phyloP scores from a whole-genome alignment of 345 rosid genomes.

The Anastatica hierochuntica region DNA sequence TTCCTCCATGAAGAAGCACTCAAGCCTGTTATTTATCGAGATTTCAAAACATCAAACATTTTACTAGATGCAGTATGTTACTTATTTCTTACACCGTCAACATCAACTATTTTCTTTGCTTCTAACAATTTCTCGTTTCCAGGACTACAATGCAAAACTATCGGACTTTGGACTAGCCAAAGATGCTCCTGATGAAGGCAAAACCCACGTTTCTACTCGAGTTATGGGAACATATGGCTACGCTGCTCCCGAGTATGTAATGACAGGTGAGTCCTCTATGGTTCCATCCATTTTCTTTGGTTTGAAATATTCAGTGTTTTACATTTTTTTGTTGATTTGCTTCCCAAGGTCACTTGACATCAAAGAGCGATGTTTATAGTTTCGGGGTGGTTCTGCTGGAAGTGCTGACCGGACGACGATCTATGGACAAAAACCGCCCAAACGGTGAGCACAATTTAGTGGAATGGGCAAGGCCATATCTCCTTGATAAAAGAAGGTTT shows the following conservation, averaged over 20 bases:
- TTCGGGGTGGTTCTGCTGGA: slow-evolving; percentile 77
- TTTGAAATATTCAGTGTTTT: not conserved
- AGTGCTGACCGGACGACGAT: slow-evolving; percentile 66
- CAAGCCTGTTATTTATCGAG: slow-evolving; percentile 72
- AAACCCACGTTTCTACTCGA: slow-evolving; percentile 95
- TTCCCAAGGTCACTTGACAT: slow-evolving; percentile 62
- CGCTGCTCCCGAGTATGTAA: slow-evolving; percentile 97
- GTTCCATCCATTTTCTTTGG: not conserved
- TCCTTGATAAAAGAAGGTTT: slow-evolving; percentile 67
- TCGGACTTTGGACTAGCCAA: slow-evolving; percentile 98
- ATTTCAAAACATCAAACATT: slow-evolving; percentile 77
- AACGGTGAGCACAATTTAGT: slow-evolving; percentile 74
- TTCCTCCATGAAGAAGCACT: slow-evolving; percentile 85
- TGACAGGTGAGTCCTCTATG: slow-evolving; percentile 64
- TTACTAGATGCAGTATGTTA: slow-evolving; percentile 60
- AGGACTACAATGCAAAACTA: slow-evolving; percentile 95
- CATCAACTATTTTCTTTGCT: not conserved
- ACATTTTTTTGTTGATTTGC: not conserved
- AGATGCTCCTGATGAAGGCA: slow-evolving; percentile 97
- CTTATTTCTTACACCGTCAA: slow-evolving; percentile 4
- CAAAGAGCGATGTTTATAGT: slow-evolving; percentile 79
- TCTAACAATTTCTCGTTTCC: slow-evolving; percentile 6
- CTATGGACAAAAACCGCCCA: slow-evolving; percentile 77
- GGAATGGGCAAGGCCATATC: slow-evolving; percentile 81
- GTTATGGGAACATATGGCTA: slow-evolving; percentile 99